Evolutionary conservation across 139 green algal genomes (phyloP).

Genomic region (Pleodorina starrii): DNA sequence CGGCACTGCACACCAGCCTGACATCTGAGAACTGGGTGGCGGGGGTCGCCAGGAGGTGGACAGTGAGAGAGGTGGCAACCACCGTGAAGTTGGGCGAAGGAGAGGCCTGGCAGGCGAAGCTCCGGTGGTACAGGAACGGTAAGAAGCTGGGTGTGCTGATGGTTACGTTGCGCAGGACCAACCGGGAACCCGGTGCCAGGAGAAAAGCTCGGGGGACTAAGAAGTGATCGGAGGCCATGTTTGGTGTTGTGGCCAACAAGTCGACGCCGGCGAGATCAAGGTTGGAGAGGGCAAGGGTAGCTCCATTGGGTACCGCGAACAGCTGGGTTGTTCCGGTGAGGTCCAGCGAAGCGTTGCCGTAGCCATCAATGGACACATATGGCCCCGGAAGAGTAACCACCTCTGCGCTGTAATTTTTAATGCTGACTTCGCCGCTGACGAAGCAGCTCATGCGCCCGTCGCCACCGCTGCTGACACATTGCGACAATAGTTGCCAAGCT

Average conservation of each 20-base stretch:
- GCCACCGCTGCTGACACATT: too few species aligned
- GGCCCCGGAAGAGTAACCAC: neutral
- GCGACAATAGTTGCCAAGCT: too few species aligned
- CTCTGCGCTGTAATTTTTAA: neutral
- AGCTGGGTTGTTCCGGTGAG: neutral
- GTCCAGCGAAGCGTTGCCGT: neutral
- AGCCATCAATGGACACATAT: neutral
- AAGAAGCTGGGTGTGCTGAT: neutral
- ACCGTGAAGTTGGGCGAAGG: constrained; percentile 22
- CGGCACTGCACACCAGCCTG: neutral
- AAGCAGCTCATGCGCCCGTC: too few species aligned
- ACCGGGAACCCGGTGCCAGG: neutral
- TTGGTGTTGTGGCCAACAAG: neutral
- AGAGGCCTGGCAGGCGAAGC: neutral
- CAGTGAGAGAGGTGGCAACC: neutral
- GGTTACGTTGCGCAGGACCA: neutral
- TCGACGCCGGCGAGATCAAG: neutral
- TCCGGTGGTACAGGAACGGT: neutral
- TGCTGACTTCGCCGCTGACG: too few species aligned
- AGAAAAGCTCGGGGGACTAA: neutral
- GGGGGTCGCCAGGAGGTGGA: neutral
- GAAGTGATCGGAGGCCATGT: neutral
- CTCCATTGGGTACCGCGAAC: neutral
- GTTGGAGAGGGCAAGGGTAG: neutral
- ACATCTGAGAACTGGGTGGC: neutral